Evolutionary conservation across 768 basidiomycete species (phyloP).

Genomic region (Suillus cothurnatus): DNA sequence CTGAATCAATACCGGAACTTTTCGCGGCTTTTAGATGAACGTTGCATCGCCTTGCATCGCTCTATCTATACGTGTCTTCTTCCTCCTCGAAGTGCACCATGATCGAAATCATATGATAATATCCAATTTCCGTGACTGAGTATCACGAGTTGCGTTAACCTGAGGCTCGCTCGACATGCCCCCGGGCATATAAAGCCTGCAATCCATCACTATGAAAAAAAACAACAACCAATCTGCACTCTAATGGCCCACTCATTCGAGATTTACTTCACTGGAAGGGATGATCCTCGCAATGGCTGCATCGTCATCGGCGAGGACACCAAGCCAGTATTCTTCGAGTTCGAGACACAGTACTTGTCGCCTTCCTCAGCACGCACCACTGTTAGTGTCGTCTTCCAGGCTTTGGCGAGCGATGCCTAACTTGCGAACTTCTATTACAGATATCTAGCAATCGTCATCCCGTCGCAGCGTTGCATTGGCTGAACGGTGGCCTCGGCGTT

Average conservation of each 20-base stretch:
- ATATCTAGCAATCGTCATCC: slow-evolving; percentile 47
- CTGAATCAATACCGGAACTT: slow-evolving; percentile 1
- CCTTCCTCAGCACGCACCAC: slow-evolving; percentile 29
- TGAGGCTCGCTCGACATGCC: slow-evolving; percentile 22
- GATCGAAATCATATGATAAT: slow-evolving; percentile 42
- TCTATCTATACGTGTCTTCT: slow-evolving; percentile 3
- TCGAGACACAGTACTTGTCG: slow-evolving; percentile 51
- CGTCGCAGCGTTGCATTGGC: slow-evolving; percentile 56
- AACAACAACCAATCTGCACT: slow-evolving; percentile 13
- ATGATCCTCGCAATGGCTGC: slow-evolving; percentile 66
- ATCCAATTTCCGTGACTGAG: slow-evolving; percentile 49
- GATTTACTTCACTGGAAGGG: slow-evolving; percentile 70
- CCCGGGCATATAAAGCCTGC: slow-evolving; percentile 31
- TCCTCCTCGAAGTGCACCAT: slow-evolving; percentile 49
- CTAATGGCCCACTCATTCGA: slow-evolving; percentile 47
- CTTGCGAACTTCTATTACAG: slow-evolving; percentile 40
- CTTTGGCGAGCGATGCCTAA: slow-evolving; percentile 34
- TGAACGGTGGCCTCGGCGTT: slow-evolving; percentile 36
- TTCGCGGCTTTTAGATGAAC: slow-evolving; percentile 6
- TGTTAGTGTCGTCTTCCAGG: slow-evolving; percentile 17
- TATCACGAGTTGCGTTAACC: slow-evolving; percentile 54
- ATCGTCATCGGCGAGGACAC: slow-evolving; percentile 68
- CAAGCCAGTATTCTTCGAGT: slow-evolving; percentile 62
- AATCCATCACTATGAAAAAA: neutral
- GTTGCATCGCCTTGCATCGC: slow-evolving; percentile 3